phyloP scores from a whole-genome alignment of 768 basidiomycete genomes.

The Tricholoma hemisulphureum region DNA sequence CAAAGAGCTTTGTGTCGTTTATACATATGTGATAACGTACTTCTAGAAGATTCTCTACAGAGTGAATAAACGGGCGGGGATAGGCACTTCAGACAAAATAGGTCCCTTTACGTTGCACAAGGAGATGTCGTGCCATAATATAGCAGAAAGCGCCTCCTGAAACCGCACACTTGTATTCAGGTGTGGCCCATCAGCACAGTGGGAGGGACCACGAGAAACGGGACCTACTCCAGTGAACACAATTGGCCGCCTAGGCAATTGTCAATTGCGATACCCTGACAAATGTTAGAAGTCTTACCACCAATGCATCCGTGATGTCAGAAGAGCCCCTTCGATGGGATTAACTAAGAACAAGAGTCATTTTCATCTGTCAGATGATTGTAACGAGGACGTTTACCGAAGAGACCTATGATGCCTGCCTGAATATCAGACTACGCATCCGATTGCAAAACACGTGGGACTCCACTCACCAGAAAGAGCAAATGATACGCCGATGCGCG shows the following conservation, averaged over 20 bases:
- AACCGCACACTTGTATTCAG: conserved; percentile 2
- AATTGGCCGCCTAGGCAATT: conserved; percentile 12
- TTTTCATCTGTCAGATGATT: not conserved
- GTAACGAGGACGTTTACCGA: conserved; percentile 29
- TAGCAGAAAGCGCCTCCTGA: not conserved
- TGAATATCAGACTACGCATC: not conserved
- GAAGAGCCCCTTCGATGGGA: conserved; percentile 1
- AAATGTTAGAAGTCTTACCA: conserved; percentile 4
- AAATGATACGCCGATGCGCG: conserved; percentile 46
- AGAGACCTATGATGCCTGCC: conserved; percentile 28
- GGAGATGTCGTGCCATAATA: conserved; percentile 2
- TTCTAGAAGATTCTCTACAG: no score
- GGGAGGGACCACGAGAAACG: not conserved
- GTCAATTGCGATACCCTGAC: not conserved
- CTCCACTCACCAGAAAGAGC: conserved; percentile 36
- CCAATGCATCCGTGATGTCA: conserved; percentile 7
- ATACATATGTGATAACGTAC: no score
- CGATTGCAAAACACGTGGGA: conserved; percentile 2
- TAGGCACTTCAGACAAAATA: conserved; percentile 1
- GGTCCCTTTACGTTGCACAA: conserved; percentile 9
- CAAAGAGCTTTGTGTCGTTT: no score
- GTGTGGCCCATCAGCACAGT: not conserved
- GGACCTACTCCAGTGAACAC: conserved; percentile 11
- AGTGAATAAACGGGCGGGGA: not conserved
- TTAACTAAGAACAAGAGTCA: not conserved